A percentile compares a stretch with the other conserved stretches of the same genome.
Evolutionary conservation across 352 stramenopile genomes (phyloP).

Genomic region (Phytopythium helicoides): DNA sequence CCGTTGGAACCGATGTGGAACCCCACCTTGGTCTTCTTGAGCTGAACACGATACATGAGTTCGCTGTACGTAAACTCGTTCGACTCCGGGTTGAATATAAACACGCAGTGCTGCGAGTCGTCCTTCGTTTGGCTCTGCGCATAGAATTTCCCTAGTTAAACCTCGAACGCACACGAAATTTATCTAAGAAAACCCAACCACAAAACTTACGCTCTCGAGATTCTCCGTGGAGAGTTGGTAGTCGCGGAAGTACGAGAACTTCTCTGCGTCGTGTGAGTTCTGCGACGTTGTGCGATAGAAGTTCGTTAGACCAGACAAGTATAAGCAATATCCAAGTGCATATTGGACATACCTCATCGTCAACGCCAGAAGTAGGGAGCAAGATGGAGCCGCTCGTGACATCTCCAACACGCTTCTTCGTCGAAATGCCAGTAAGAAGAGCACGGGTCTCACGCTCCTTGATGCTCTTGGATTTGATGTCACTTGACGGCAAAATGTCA

Average conservation of each 20-base stretch:
- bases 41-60: constrained; percentile 69
- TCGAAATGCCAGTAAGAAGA: constrained; percentile 70
- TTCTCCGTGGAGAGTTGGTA: constrained; percentile 73
- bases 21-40: constrained; percentile 78
- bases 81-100: constrained; percentile 75
- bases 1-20: background rate
- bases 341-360: constrained; percentile 42
- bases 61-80: constrained; percentile 79
- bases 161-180: background rate
- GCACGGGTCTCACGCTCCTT: constrained; percentile 66
- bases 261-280: constrained; percentile 60
- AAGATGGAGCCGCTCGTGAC: constrained; percentile 77
- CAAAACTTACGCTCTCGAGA: constrained; percentile 60
- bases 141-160: constrained; percentile 3
- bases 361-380: constrained; percentile 47
- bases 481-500: constrained; percentile 79
- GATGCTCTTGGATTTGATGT: constrained; percentile 75
- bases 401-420: constrained; percentile 56
- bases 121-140: constrained; percentile 7
- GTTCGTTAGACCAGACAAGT: too few relatives aligned
- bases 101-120: constrained; percentile 76
- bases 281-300: constrained; percentile 19
- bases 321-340: too few relatives aligned
- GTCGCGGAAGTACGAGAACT: constrained; percentile 82
- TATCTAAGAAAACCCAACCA: too few relatives aligned